phyloP scores from a whole-genome alignment of 768 basidiomycete species.

The Grammothele lineata region DNA sequence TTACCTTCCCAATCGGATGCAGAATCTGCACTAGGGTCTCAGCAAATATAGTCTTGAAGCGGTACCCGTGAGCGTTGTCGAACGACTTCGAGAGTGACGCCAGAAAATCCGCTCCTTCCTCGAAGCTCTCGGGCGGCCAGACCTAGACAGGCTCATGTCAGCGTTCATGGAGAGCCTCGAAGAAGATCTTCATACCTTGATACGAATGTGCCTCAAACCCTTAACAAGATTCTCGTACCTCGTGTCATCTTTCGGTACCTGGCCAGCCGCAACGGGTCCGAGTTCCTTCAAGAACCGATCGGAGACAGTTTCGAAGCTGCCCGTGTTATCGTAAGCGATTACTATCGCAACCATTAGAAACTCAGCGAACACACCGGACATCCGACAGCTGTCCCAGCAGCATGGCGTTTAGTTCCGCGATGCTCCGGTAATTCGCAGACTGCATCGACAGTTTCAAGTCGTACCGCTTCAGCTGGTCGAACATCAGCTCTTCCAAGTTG shows the following conservation, averaged over 20 bases:
- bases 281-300: slow-evolving; percentile 86
- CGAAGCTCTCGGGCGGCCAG: slow-evolving; percentile 90
- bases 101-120: slow-evolving; percentile 90
- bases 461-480: slow-evolving; percentile 76
- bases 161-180: too few species aligned
- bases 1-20: slow-evolving; percentile 86
- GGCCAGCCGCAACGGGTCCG: slow-evolving; percentile 65
- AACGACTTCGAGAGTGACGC: slow-evolving; percentile 81
- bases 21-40: slow-evolving; percentile 73
- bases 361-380: slow-evolving; percentile 48
- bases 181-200: slow-evolving; percentile 49
- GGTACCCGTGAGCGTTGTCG: slow-evolving; percentile 76
- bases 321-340: too few species aligned
- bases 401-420: slow-evolving; percentile 78
- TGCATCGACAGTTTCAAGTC: slow-evolving; percentile 61
- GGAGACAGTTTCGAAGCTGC: slow-evolving; percentile 86
- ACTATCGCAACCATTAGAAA: too few species aligned
- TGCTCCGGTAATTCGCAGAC: slow-evolving; percentile 73
- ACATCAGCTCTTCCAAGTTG: slow-evolving; percentile 82
- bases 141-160: slow-evolving; percentile 49
- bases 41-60: slow-evolving; percentile 81
- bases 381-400: slow-evolving; percentile 82
- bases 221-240: slow-evolving; percentile 83
- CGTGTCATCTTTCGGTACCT: slow-evolving; percentile 79
- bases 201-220: slow-evolving; percentile 75